Conservation (phyloP, 2,329 filamentous ascomycete species). For the Exophiala bonariae region DNA sequence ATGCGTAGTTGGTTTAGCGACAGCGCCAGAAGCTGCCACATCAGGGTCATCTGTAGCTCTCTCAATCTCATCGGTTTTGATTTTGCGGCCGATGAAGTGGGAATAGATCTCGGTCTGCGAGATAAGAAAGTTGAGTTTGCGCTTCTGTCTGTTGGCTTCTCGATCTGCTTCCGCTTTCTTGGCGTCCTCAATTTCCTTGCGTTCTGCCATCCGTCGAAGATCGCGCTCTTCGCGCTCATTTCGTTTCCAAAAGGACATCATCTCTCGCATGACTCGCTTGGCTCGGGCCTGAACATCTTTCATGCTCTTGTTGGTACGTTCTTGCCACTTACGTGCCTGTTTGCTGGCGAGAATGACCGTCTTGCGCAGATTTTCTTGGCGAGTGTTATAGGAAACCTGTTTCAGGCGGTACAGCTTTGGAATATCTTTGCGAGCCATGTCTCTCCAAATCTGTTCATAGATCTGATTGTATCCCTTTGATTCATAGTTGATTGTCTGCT, state of each 20-base stretch:
- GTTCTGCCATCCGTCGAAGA: constrained; percentile 87
- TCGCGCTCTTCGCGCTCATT: constrained; percentile 98
- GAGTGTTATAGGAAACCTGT: constrained; percentile 78
- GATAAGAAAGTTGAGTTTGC: constrained; percentile 98
- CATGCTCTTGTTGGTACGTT: constrained; percentile 96
- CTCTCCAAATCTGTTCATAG: constrained; percentile 95
- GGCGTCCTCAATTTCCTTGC: constrained; percentile 92
- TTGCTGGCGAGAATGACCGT: constrained; percentile 95
- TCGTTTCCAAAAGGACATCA: constrained; percentile 99
- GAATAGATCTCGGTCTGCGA: constrained; percentile 98
- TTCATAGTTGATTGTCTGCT: constrained; percentile 66
- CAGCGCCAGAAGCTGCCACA: constrained; percentile 51
- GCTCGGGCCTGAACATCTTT: constrained; percentile 96
- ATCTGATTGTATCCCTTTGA: constrained; percentile 96
- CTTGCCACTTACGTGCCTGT: constrained; percentile 95
- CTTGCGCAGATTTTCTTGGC: constrained; percentile 95
- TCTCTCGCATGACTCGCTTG: constrained; percentile 98
- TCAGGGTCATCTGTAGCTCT: constrained; percentile 81
- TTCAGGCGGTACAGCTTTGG: constrained; percentile 90
- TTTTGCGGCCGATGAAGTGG: constrained; percentile 99
- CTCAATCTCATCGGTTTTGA: constrained; percentile 95
- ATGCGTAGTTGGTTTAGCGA: constrained; percentile 40
- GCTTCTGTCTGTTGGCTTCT: constrained; percentile 94
- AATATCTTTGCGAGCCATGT: constrained; percentile 89
- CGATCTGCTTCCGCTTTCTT: constrained; percentile 96